A percentile compares a stretch with the other conserved stretches of the same genome.
Evolutionary conservation across 2,329 filamentous ascomycete species (phyloP).

Genomic region (Colletotrichum aenigma): DNA sequence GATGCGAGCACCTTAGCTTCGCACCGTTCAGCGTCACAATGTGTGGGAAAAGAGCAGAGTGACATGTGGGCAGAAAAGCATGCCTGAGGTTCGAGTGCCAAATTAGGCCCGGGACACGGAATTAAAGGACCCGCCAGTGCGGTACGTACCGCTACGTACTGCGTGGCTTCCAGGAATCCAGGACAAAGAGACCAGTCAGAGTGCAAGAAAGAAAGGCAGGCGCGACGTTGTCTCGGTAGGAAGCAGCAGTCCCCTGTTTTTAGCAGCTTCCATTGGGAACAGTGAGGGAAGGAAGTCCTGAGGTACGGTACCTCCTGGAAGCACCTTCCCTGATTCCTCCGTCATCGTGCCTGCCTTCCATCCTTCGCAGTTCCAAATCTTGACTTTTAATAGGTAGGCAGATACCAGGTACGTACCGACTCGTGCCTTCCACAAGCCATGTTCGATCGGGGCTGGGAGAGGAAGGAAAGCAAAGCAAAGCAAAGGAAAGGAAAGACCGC

Average conservation of each 20-base stretch:
- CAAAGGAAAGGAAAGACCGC: neutral
- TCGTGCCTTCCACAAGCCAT: neutral
- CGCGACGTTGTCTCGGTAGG: neutral
- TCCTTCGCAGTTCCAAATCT: neutral
- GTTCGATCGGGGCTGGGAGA: neutral
- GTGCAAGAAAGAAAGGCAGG: neutral
- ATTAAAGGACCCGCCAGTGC: neutral
- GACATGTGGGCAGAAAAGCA: conserved; percentile 7
- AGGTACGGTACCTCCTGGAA: neutral
- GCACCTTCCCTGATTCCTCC: neutral
- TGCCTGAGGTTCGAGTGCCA: neutral
- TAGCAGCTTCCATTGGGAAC: neutral
- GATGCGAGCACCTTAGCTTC: neutral
- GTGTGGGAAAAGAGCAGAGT: neutral
- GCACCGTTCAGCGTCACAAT: neutral
- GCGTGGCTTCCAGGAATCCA: neutral
- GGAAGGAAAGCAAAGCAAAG: neutral
- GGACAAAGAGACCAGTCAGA: neutral
- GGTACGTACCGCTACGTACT: neutral
- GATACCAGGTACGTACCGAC: neutral
- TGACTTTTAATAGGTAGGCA: neutral
- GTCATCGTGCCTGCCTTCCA: neutral
- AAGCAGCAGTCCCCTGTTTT: conserved; percentile 5
- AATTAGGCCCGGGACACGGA: neutral
- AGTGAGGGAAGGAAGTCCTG: neutral